A percentile compares a stretch with the other conserved stretches of the same genome.
phyloP scores from a whole-genome alignment of 2,329 filamentous ascomycete species.

The Blumeria hordei region DNA sequence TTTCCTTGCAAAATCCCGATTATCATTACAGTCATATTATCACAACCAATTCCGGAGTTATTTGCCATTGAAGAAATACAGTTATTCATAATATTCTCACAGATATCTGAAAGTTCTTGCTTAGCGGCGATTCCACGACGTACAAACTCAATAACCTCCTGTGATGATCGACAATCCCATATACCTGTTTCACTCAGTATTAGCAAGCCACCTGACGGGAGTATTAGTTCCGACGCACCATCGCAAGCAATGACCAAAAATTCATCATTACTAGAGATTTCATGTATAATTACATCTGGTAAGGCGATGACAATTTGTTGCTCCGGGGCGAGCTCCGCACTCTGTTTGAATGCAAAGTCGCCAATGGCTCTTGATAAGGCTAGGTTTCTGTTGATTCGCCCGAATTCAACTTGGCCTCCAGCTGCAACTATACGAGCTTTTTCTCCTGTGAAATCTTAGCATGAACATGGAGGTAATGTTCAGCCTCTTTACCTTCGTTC shows the following conservation, averaged over 20 bases:
- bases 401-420: constrained; percentile 94
- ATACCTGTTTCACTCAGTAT: constrained; percentile 38
- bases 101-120: constrained; percentile 83
- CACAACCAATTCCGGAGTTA: constrained; percentile 89
- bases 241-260: constrained; percentile 86
- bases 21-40: constrained; percentile 98
- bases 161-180: constrained; percentile 98
- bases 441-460: constrained; percentile 35
- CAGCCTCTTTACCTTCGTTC: constrained; percentile 49
- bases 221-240: constrained; percentile 31
- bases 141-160: constrained; percentile 92
- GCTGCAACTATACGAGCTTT: constrained; percentile 90
- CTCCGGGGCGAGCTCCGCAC: constrained; percentile 85
- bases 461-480: neutral
- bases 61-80: constrained; percentile 94
- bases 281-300: constrained; percentile 80
- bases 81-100: constrained; percentile 99
- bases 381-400: constrained; percentile 92
- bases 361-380: constrained; percentile 91
- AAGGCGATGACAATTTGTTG: constrained; percentile 96
- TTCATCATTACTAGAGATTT: constrained; percentile 80
- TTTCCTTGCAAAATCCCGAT: constrained; percentile 75
- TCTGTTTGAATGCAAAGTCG: constrained; percentile 99
- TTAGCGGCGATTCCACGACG: constrained; percentile 88
- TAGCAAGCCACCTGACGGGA: constrained; percentile 4